Evolutionary conservation across 2,329 filamentous ascomycete genomes (phyloP).

Genomic region (Xylariales sp.): DNA sequence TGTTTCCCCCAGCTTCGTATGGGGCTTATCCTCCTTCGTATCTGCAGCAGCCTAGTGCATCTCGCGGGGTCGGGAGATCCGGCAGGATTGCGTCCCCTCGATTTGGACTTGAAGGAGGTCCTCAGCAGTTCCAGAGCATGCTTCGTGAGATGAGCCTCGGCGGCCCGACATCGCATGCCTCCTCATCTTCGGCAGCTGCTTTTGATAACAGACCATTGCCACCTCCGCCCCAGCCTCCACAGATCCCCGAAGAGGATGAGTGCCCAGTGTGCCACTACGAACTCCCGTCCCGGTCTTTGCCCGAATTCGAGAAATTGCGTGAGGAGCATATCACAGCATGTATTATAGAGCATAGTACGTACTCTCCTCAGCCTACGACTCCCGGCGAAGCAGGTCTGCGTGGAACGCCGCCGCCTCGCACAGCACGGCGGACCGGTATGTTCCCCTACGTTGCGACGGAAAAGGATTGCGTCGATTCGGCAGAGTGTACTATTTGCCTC

Average conservation of each 20-base stretch:
- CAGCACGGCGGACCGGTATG: constrained; percentile 51
- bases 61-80: no score
- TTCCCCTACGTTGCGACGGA: constrained; percentile 62
- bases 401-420: constrained; percentile 24
- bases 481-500: constrained; percentile 64
- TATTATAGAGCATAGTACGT: constrained; percentile 51
- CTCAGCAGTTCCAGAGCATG: no score
- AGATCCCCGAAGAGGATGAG: constrained; percentile 68
- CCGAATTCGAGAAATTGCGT: constrained; percentile 49
- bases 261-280: constrained; percentile 74
- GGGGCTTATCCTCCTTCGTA: no score
- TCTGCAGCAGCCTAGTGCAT: no score
- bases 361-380: constrained; percentile 29
- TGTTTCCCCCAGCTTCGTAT: no score
- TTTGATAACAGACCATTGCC: constrained; percentile 25
- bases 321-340: constrained; percentile 57
- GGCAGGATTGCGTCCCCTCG: no score
- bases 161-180: no score
- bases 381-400: constrained; percentile 11
- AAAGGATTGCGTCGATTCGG: constrained; percentile 64
- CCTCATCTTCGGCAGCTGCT: no score
- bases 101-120: no score
- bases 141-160: no score
- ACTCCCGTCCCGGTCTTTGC: constrained; percentile 53
- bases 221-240: constrained; percentile 36